These are phyloP conservation scores for Yarrowia sp. DNA, from an alignment of 805 yeast genomes.

Conservation along the genomic window DNA sequence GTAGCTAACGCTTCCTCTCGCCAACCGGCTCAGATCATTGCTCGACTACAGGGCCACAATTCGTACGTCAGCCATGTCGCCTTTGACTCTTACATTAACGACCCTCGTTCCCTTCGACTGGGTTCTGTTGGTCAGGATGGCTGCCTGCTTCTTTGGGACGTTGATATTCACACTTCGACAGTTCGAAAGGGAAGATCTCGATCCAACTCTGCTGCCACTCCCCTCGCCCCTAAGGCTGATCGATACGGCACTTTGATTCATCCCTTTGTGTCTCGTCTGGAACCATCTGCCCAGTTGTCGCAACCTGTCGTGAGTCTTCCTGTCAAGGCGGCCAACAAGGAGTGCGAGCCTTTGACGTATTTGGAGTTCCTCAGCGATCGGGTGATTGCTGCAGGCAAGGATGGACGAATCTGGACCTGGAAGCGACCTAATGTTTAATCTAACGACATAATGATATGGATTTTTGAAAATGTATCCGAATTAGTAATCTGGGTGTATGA, in stretches of 20 bases:
- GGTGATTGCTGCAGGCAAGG: conserved; percentile 34
- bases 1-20: conserved; percentile 30
- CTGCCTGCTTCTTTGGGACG: conserved; percentile 51
- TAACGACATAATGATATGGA: neutral
- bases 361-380: conserved; percentile 31
- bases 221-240: neutral
- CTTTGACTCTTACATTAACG: conserved; percentile 44
- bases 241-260: conserved; percentile 29
- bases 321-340: conserved; percentile 33
- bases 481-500: too few relatives aligned
- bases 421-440: neutral
- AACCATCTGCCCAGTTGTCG: conserved; percentile 30
- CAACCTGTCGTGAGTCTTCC: conserved; percentile 33
- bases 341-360: conserved; percentile 34
- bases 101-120: conserved; percentile 44
- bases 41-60: conserved; percentile 48
- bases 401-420: conserved; percentile 40
- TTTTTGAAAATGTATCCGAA: neutral
- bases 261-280: conserved; percentile 32
- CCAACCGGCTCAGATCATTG: conserved; percentile 31
- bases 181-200: conserved; percentile 20
- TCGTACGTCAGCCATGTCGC: conserved; percentile 51
- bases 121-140: conserved; percentile 60
- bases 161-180: conserved; percentile 45
- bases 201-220: conserved; percentile 11